phyloP scores from a whole-genome alignment of 2,329 filamentous ascomycete genomes.

The Neofusicoccum ribis region DNA sequence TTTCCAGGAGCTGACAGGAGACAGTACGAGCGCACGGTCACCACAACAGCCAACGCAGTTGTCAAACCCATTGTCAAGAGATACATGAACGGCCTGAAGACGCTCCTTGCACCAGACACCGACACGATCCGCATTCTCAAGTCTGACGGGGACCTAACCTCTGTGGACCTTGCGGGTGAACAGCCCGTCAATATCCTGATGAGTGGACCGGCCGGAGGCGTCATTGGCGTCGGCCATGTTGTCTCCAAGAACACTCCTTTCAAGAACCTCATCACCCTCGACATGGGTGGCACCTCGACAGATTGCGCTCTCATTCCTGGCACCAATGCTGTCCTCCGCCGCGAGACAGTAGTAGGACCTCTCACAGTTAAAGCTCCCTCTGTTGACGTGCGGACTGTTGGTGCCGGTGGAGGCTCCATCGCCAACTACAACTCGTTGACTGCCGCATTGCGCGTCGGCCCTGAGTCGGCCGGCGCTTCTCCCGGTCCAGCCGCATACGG shows the following conservation, averaged over 20 bases:
- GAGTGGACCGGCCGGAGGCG: slow-evolving; percentile 54
- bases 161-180: slow-evolving; percentile 46
- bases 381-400: slow-evolving; percentile 52
- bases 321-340: slow-evolving; percentile 45
- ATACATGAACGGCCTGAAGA: slow-evolving; percentile 46
- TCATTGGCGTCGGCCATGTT: slow-evolving; percentile 49
- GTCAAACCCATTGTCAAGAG: slow-evolving; percentile 51
- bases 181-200: slow-evolving; percentile 52
- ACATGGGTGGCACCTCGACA: slow-evolving; percentile 55
- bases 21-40: slow-evolving; percentile 50
- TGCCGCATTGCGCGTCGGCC: slow-evolving; percentile 51
- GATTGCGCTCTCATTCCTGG: slow-evolving; percentile 50
- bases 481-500: slow-evolving; percentile 54
- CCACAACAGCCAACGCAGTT: slow-evolving; percentile 49
- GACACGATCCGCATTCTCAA: slow-evolving; percentile 52
- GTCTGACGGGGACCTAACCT: slow-evolving; percentile 51
- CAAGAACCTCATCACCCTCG: slow-evolving; percentile 52
- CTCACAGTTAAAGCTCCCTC: slow-evolving; percentile 50
- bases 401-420: slow-evolving; percentile 53
- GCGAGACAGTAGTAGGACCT: slow-evolving; percentile 48
- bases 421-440: slow-evolving; percentile 51
- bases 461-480: slow-evolving; percentile 51
- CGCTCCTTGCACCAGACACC: slow-evolving; percentile 43
- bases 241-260: slow-evolving; percentile 48
- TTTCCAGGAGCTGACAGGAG: neutral